A percentile compares a stretch with the other conserved stretches of the same genome.
phyloP scores from a whole-genome alignment of 208 protist genomes.

The Trypanosoma lewisi region DNA sequence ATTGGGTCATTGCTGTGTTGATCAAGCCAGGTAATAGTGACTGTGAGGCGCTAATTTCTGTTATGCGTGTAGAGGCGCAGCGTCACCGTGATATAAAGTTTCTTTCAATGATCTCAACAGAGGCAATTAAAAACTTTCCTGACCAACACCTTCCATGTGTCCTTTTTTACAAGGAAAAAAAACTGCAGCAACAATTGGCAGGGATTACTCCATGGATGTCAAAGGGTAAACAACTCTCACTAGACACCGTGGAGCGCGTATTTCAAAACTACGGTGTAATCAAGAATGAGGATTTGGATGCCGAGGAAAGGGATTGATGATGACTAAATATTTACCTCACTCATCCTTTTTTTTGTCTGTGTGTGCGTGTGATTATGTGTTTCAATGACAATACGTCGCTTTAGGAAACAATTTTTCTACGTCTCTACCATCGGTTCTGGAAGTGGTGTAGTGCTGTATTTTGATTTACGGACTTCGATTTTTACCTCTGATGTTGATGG shows the following conservation, averaged over 20 bases:
- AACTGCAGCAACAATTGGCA: slow-evolving; percentile 67
- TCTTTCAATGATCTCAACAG: slow-evolving; percentile 78
- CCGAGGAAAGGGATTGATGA: slow-evolving; percentile 28
- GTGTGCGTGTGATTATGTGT: no score
- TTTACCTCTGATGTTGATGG: no score
- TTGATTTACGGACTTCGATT: no score
- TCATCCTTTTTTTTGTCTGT: slow-evolving; percentile 1
- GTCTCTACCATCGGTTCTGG: no score
- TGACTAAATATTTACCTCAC: no score
- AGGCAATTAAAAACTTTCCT: slow-evolving; percentile 80
- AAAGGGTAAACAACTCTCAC: slow-evolving; percentile 31
- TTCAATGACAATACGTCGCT: no score
- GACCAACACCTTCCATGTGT: slow-evolving; percentile 79
- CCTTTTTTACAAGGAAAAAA: slow-evolving; percentile 70
- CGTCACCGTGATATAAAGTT: slow-evolving; percentile 73
- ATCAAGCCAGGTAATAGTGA: slow-evolving; percentile 66
- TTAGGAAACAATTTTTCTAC: no score
- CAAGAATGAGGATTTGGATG: slow-evolving; percentile 28
- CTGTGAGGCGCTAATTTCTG: slow-evolving; percentile 74
- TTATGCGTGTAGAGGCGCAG: slow-evolving; percentile 71
- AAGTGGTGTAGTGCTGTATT: no score
- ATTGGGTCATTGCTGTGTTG: slow-evolving; percentile 73
- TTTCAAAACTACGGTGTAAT: slow-evolving; percentile 50
- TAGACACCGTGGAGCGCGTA: slow-evolving; percentile 49
- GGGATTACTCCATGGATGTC: slow-evolving; percentile 59